Base-by-base conservation (phyloP, 768 basidiomycete species). In the Amanita molliuscula region DNA sequence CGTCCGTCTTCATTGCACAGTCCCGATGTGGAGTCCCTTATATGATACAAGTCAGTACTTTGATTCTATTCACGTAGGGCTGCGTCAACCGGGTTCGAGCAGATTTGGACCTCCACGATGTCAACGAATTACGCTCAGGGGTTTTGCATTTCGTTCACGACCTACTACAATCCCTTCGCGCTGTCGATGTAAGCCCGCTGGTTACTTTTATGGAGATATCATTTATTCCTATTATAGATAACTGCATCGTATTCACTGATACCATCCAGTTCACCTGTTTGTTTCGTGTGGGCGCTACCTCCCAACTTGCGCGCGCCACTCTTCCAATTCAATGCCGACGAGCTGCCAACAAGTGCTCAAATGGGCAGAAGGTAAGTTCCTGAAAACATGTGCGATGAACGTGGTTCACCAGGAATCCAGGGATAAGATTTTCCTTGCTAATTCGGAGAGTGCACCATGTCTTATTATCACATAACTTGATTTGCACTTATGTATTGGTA, bases 81-180 rank as follows among this genome's bases (percentile, higher is more conserved):
- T 20, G 10, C 21, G 6, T 18, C 10, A n/a, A 37, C 21, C 23
- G 18, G 36, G 5, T 28, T n/a, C 28, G 21, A n/a, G n/a, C 28
- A 84, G 83, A 72, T 58, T 62, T 76, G 54, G 82, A 85, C 62
- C 70, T 86, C 28, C 76, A 84, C 58, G 84, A 87, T 64, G 69
- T 86, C 51, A 69, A 85, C 48, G 77, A 82, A 56, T 62, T 84
- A 35, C 77, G 79, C 41, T 73, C 81, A 42, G 75, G 79, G 40
- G 76, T 77, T 36, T 68, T 87, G 11, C 55, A 75, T 23, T 81
- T 84, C 62, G 72, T 86, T 36, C 84, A 86, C 58, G 72, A 78
- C 54, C 67, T 84, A 26, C 59, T 83, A 37, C 74, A 78, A 55
- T 72, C 75, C 3, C 72, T 87, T 37, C 75, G 77, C 35, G 71